Percentiles rank a stretch among this genome's conserved stretches.
Evolutionary conservation across 805 yeast species (phyloP).

Genomic region (Kuraishia borneana): DNA sequence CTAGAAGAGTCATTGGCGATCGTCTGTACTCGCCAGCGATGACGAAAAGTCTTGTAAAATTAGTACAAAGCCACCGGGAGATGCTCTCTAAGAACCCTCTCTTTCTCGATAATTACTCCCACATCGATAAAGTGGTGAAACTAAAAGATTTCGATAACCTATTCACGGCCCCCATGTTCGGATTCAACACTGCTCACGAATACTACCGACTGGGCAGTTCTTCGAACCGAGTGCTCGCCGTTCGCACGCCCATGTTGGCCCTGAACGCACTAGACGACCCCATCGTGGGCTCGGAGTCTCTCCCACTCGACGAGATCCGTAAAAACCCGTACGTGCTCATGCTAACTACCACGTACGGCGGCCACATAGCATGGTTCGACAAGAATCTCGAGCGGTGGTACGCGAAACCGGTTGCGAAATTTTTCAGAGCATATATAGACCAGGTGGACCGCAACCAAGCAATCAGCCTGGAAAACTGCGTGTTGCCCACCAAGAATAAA

Average conservation of each 20-base stretch:
- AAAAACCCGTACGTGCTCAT: conserved; percentile 50
- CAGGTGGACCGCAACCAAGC: conserved; percentile 5
- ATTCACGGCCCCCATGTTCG: conserved; percentile 57
- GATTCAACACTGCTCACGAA: conserved; percentile 49
- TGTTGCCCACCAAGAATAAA: conserved; percentile 1
- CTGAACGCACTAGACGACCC: conserved; percentile 72
- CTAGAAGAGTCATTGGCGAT: conserved; percentile 28
- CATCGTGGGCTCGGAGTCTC: conserved; percentile 37
- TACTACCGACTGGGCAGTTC: conserved; percentile 61
- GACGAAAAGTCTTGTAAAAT: conserved; percentile 31
- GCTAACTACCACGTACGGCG: conserved; percentile 58
- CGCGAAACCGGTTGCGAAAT: conserved; percentile 34
- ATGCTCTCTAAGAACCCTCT: conserved; percentile 20
- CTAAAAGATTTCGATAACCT: conserved; percentile 51
- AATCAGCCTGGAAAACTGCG: conserved; percentile 4
- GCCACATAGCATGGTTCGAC: conserved; percentile 75
- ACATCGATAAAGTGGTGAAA: conserved; percentile 14
- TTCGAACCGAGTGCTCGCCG: conserved; percentile 31
- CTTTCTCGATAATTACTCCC: conserved; percentile 10
- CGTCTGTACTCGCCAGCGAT: conserved; percentile 38
- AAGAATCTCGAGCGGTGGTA: conserved; percentile 58
- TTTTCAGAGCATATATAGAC: conserved; percentile 14
- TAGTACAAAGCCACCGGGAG: conserved; percentile 30
- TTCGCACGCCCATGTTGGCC: conserved; percentile 53
- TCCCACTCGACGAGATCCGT: conserved; percentile 41